Evolutionary conservation across 805 yeast species (phyloP).

Genomic region (Kurtzmaniella cleridarum): DNA sequence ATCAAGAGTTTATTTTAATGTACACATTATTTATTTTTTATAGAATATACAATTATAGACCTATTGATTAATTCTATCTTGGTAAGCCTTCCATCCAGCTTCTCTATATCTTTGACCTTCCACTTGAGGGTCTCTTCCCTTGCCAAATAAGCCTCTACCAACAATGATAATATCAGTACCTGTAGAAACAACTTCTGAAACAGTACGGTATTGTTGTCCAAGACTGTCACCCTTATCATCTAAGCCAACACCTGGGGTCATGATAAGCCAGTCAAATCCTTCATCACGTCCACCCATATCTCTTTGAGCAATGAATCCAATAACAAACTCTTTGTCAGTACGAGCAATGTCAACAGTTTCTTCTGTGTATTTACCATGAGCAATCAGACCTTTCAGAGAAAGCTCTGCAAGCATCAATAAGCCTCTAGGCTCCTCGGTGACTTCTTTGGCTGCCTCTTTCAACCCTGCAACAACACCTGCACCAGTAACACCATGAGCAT

Average conservation of each 20-base stretch:
- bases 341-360: conserved; percentile 89
- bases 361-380: conserved; percentile 84
- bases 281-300: conserved; percentile 79
- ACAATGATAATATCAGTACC: conserved; percentile 97
- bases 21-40: conserved; percentile 1
- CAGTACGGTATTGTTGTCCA: conserved; percentile 96
- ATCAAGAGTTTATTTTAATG: not conserved
- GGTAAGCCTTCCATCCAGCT: conserved; percentile 95
- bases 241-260: conserved; percentile 98
- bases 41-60: not conserved
- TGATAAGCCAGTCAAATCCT: conserved; percentile 90
- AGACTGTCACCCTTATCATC: conserved; percentile 94
- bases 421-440: conserved; percentile 77
- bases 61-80: conserved; percentile 26
- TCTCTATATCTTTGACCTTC: conserved; percentile 86
- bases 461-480: conserved; percentile 87
- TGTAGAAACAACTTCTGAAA: conserved; percentile 69
- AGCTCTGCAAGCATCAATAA: conserved; percentile 92
- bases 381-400: conserved; percentile 89
- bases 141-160: conserved; percentile 95
- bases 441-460: conserved; percentile 70
- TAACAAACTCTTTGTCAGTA: conserved; percentile 79
- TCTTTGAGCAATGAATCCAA: conserved; percentile 94
- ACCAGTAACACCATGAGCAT: conserved; percentile 97
- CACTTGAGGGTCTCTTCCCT: conserved; percentile 83